Evolutionary conservation across 192 early-diverging fungal genomes (phyloP), one percentile per base, ranked within the genome.

Genomic region (Backusella psychrophila): DNA sequence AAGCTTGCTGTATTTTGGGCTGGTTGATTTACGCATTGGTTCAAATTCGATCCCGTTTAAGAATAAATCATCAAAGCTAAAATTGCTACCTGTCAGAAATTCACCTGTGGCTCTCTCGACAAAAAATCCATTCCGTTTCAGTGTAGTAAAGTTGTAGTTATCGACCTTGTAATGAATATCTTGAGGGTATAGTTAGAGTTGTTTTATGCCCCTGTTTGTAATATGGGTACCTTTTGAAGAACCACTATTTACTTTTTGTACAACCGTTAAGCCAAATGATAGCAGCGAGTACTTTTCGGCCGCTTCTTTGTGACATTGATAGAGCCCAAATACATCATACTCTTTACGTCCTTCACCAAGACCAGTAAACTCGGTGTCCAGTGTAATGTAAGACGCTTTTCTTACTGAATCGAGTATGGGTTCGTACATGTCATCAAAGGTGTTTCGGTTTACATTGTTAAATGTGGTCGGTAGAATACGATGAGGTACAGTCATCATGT

Each of bases 71-170:
- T 92, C 92, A 72, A 98, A 92, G 80, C 98, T 96, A 44, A 97
- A 93, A 6, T 94, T 94, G 78, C 90, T 93, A 73, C 92, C 89
- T 17, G 91, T 90, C 59, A 99, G 78, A 70, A 99, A 99, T 21
- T 86, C 69, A 75, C 96, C 79, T 74, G 93, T 95, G 19, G 79
- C 72, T 1, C 94, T 89, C 26, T 84, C 89, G 6, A 97, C 91
- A 35, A 81, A 81, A 81, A 95, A 91, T 39, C 42, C 71, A 9
- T 49, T 49, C 26, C 73, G 52, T 63, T 74, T 72, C 6, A 63
- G 29, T 2, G 77, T 74, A 5, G 73, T 29, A 14, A 78, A 78
- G 2, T 78, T 66, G 68, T 74, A 93, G 74, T 95, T 94, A 73
- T 90, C 86, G 72, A 91, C 90, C 35, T 82, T 39, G 70, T 66